Percentiles rank a stretch among this genome's conserved stretches.
These are phyloP conservation scores for Neonectria coccinea DNA, from an alignment of 2,329 filamentous ascomycete species.

Conservation along the genomic window DNA sequence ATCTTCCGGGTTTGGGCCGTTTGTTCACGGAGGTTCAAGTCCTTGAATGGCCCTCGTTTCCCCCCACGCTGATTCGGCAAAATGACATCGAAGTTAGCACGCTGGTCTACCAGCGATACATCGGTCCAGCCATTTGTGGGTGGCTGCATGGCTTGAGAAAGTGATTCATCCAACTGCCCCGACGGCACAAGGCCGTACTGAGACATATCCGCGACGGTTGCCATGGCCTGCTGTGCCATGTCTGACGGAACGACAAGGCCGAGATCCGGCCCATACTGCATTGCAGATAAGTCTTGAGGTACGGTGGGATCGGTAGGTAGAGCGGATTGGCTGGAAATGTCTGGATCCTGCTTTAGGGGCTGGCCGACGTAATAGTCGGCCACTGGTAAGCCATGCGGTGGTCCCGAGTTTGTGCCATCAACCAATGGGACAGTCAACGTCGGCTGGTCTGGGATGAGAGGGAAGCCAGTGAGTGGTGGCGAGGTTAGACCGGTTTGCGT, in stretches of 20 bases:
- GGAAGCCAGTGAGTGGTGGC: conserved; percentile 39
- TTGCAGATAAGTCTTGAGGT: conserved; percentile 32
- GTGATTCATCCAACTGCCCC: conserved; percentile 28
- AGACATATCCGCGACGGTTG: conserved; percentile 27
- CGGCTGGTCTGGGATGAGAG: conserved; percentile 36
- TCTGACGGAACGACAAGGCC: conserved; percentile 28
- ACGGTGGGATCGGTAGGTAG: conserved; percentile 35
- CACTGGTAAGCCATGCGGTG: conserved; percentile 33
- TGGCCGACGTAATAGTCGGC: conserved; percentile 39
- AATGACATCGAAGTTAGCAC: conserved; percentile 46
- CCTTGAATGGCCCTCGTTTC: conserved; percentile 66
- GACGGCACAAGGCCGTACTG: conserved; percentile 36
- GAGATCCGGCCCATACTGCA: conserved; percentile 37
- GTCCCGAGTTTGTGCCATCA: conserved; percentile 25
- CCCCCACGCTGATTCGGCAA: conserved; percentile 49
- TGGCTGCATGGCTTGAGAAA: conserved; percentile 22
- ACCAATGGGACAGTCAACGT: conserved; percentile 34
- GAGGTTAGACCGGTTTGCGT: conserved; percentile 35
- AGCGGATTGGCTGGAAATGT: conserved; percentile 32
- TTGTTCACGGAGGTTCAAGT: conserved; percentile 61
- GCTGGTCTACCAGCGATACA: conserved; percentile 37
- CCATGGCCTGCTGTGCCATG: conserved; percentile 34
- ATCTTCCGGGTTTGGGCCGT: conserved; percentile 69
- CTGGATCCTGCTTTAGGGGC: conserved; percentile 38
- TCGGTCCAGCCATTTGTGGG: conserved; percentile 36